phyloP scores from a whole-genome alignment of 192 early-diverging fungal species.

The Backusella westeae region DNA sequence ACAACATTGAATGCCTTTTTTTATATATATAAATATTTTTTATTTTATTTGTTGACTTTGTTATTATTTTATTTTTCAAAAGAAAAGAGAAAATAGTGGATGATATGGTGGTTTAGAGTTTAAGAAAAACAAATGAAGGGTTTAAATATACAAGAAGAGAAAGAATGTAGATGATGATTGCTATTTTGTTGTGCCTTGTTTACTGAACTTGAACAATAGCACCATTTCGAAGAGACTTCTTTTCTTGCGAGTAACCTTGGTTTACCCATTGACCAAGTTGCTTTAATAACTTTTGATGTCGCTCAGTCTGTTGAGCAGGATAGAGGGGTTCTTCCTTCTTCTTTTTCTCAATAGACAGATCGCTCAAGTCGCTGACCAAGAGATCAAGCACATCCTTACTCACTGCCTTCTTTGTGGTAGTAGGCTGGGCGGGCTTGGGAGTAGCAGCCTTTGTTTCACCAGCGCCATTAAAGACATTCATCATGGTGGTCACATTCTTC shows the following conservation, averaged over 20 bases:
- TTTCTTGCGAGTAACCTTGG: background rate
- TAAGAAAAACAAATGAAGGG: background rate
- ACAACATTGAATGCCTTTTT: background rate
- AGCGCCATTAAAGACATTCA: background rate
- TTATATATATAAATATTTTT: conserved; percentile 1
- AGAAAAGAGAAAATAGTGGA: background rate
- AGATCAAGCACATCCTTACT: conserved; percentile 11
- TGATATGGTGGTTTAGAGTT: background rate
- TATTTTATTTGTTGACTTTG: background rate
- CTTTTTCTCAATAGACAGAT: conserved; percentile 6
- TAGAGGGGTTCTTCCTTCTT: background rate
- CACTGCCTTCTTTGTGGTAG: background rate
- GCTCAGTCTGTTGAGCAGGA: background rate
- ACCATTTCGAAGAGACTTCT: background rate
- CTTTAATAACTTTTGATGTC: conserved; percentile 2
- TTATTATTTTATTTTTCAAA: background rate
- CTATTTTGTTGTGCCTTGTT: background rate
- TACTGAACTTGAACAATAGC: conserved; percentile 11
- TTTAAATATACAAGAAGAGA: background rate
- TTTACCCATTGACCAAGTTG: conserved; percentile 5
- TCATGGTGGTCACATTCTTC: background rate
- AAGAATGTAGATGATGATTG: background rate
- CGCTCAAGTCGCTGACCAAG: background rate
- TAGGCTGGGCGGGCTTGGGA: background rate
- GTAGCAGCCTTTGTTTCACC: background rate